Evolutionary conservation across 169 alveolate genomes (phyloP), one percentile per base, ranked within the genome.

Genomic region (Neospora caninum): DNA sequence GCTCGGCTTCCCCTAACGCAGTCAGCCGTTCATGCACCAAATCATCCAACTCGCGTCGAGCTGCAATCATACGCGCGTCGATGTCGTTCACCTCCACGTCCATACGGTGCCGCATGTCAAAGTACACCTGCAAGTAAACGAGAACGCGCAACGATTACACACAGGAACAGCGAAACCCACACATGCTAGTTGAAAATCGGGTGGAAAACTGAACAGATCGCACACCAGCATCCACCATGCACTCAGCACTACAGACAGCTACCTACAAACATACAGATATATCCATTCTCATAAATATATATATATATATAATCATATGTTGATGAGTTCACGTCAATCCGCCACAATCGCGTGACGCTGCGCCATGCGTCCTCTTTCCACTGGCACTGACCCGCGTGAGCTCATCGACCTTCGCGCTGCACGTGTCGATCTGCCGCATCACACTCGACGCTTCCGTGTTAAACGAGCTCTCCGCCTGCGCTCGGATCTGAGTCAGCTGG

Each of bases 381-480:
- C 4, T 4, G 4, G 4, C 13, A 4, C 43, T 73, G 2, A 73
- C 84, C 43, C 43, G 45, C 0, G 84, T 73, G 42, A 73, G 84
- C 1, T 31, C 39, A 43, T 73, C 84, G 27, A 73, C 84, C n/a
- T n/a, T 73, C 16, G 84, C 84, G 84, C 84, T 73, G 84, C 84
- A 73, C 49, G 45, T 73, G 45, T 73, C 84, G 42, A 73, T n/a
- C 43, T 73, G 84, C 18, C 25, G 84, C 39, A 73, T 36, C 43
- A 34, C 25, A 27, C 39, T 36, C 27, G 38, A 34, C 18, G 84
- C 84, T 43, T 73, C 84, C 43, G 39, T 31, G 7, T 73, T 10
- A 20, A 73, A 73, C 9, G 0, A 0, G 2, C 25, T 36, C 42
- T 36, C 43, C 27, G 84, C 84, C 39, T 4, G 31, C 43, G 25